Evolutionary conservation across 441 rosid genomes (phyloP), one percentile per base, ranked within the genome.

Genomic region (Erysimum pusillum): DNA sequence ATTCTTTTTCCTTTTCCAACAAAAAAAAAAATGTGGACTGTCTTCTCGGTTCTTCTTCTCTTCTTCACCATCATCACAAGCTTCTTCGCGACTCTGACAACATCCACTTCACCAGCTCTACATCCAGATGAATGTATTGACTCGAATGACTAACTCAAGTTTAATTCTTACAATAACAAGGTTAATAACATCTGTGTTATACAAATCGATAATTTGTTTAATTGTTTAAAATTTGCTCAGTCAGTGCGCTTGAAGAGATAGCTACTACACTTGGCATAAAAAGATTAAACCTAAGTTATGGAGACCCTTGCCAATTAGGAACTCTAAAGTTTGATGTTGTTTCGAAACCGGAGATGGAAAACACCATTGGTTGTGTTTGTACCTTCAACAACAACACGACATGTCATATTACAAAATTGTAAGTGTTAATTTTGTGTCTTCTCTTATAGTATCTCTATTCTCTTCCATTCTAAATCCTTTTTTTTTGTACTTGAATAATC

Each of bases 401-500:
- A 4, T 73, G 76, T 52, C 76, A 63, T 63, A 41, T 73, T 12
- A 73, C 76, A 32, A 34, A n/a, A n/a, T 3, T 73, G 76, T 73
- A 34, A 73, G 76, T 73, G 22, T 52, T 49, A 5, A 6, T 49
- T 13, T 51, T 39, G 18, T 8, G 9, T 22, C 22, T 25, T 31
- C 9, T 36, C 9, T 49, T 38, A 22, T 13, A 1, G 4, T 4
- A 28, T 22, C 9, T 7, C 2, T 5, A 7, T 1, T 28, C 5
- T 57, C 13, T 32, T 31, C 35, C 10, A 18, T 13, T 57, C 35
- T 32, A 25, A 32, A 32, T 32, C 1, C 35, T 32, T 32, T 32
- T 32, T 32, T 32, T 3, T 32, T 6, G 35, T 6, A 32, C 7
- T 44, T 28, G 31, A 25, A 18, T 6, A 46, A 58, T 35, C n/a